Percentiles rank a stretch among this genome's conserved stretches.
phyloP scores from a whole-genome alignment of 1,284 basidiomycete genomes.

The Erythrobasidium hasegawianum region DNA sequence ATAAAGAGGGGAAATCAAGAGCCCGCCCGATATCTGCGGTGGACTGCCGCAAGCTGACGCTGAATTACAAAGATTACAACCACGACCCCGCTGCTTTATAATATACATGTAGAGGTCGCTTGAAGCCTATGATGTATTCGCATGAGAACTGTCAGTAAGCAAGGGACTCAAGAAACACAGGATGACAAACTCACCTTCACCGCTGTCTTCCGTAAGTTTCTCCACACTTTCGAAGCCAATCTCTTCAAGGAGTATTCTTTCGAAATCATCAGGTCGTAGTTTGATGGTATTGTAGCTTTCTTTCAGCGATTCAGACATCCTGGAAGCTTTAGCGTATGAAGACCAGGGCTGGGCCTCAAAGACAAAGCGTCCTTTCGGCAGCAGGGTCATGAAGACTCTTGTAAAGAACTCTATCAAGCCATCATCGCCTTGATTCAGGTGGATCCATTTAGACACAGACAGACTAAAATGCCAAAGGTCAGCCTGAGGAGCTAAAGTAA shows the following conservation, averaged over 20 bases:
- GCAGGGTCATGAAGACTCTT: constrained; percentile 59
- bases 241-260: constrained; percentile 53
- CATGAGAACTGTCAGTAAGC: too few species aligned
- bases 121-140: constrained; percentile 25
- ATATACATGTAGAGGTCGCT: constrained; percentile 35
- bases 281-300: constrained; percentile 5
- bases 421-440: constrained; percentile 68
- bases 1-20: too few species aligned
- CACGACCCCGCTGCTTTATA: constrained; percentile 34
- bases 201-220: constrained; percentile 58
- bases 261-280: constrained; percentile 54
- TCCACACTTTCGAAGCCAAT: constrained; percentile 61
- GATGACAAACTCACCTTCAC: constrained; percentile 58
- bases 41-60: too few species aligned
- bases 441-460: constrained; percentile 80
- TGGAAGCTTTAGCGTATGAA: constrained; percentile 66
- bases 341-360: constrained; percentile 76
- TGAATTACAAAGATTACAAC: too few species aligned
- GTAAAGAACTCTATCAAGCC: constrained; percentile 63
- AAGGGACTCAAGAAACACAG: neutral
- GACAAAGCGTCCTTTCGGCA: constrained; percentile 60
- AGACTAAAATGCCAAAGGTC: constrained; percentile 56
- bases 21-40: too few species aligned
- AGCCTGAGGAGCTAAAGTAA: too few species aligned
- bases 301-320: constrained; percentile 52